These are phyloP conservation scores for Leccinum variicolor DNA, from an alignment of 768 basidiomycete species.

Conservation along the genomic window DNA sequence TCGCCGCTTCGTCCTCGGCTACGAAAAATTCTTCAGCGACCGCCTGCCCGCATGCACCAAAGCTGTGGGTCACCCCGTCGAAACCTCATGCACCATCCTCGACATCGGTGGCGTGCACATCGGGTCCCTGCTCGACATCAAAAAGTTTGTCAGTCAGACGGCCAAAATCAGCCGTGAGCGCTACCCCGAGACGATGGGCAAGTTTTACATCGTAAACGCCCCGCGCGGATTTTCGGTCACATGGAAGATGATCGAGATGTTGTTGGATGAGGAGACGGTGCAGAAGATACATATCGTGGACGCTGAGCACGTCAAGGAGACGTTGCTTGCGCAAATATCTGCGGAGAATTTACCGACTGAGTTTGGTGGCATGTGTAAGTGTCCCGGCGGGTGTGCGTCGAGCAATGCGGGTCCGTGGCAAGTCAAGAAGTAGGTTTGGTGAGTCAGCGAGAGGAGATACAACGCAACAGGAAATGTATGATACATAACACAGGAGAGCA, in stretches of 20 bases:
- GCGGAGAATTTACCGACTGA: constrained; percentile 79
- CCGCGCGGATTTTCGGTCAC: constrained; percentile 90
- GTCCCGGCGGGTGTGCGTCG: constrained; percentile 77
- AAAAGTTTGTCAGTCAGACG: constrained; percentile 82
- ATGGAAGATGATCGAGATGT: constrained; percentile 86
- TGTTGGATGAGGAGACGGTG: constrained; percentile 94
- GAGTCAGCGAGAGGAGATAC: no score
- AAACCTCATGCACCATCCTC: constrained; percentile 97
- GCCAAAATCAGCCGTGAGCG: constrained; percentile 82
- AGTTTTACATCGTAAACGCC: constrained; percentile 98
- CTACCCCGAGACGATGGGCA: constrained; percentile 95
- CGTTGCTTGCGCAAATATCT: constrained; percentile 78
- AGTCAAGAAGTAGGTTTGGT: no score
- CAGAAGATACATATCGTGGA: constrained; percentile 90
- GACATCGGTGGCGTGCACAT: constrained; percentile 75
- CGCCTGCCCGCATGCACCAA: constrained; percentile 79
- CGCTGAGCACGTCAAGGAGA: constrained; percentile 56
- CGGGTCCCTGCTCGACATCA: constrained; percentile 83
- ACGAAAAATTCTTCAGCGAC: constrained; percentile 81
- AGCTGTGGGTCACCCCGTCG: constrained; percentile 79
- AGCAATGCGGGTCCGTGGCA: constrained; percentile 90
- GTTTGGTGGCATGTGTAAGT: constrained; percentile 80
- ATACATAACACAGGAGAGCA: no score
- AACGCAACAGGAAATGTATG: no score
- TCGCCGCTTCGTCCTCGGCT: constrained; percentile 85